phyloP scores from a whole-genome alignment of 2,329 filamentous ascomycete genomes.

The Stagonosporopsis vannaccii region DNA sequence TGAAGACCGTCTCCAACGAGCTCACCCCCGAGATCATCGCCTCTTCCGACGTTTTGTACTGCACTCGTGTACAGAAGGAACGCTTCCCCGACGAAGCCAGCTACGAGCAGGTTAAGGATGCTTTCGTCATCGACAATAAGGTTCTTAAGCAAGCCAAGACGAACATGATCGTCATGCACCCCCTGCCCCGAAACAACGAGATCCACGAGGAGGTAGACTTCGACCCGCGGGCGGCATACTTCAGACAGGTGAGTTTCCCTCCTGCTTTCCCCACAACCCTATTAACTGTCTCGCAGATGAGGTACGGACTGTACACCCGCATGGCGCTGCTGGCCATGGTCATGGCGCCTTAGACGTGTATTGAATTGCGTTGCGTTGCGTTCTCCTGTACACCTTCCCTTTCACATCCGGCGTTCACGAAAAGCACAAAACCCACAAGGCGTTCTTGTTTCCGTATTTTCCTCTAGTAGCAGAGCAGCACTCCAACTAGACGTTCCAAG shows the following conservation, averaged over 20 bases:
- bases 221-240: constrained; percentile 95
- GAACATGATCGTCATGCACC: constrained; percentile 95
- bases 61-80: constrained; percentile 96
- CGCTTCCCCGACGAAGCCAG: constrained; percentile 81
- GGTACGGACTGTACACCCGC: constrained; percentile 95
- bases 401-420: constrained; percentile 20
- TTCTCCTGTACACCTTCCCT: constrained; percentile 8
- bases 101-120: constrained; percentile 88
- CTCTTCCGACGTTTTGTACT: constrained; percentile 91
- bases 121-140: constrained; percentile 87
- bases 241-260: constrained; percentile 83
- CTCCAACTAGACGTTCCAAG: constrained; percentile 21
- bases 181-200: constrained; percentile 91
- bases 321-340: constrained; percentile 97
- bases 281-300: constrained; percentile 74
- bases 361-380: constrained; percentile 2
- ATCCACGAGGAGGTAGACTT: constrained; percentile 96
- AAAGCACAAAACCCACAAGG: constrained; percentile 22
- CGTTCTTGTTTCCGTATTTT: constrained; percentile 9
- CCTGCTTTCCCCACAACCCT: not conserved
- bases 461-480: constrained; percentile 13
- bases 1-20: constrained; percentile 76
- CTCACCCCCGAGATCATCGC: constrained; percentile 88
- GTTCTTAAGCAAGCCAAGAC: constrained; percentile 90
- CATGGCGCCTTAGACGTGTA: constrained; percentile 65